Evolutionary conservation across 1,284 basidiomycete species (phyloP).

Genomic region (Leccinum olivaceoglutinosum): DNA sequence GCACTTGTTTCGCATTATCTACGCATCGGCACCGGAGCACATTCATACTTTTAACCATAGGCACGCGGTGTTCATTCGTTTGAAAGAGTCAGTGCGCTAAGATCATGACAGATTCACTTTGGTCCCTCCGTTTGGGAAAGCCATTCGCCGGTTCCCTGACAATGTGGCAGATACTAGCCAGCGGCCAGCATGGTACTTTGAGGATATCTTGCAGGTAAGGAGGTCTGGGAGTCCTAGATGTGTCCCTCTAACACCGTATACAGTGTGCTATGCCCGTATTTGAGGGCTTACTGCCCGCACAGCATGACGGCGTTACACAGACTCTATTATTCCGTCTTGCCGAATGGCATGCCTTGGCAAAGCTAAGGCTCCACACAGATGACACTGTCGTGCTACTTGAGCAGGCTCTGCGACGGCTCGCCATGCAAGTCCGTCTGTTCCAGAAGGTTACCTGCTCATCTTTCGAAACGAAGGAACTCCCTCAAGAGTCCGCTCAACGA

Average conservation of each 20-base stretch:
- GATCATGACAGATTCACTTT: not conserved
- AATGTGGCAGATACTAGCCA: constrained; percentile 4
- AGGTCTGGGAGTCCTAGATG: no score
- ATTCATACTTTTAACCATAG: constrained; percentile 1
- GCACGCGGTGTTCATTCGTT: not conserved
- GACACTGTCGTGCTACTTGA: not conserved
- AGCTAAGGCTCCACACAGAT: not conserved
- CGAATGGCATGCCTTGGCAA: not conserved
- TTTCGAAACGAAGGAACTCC: not conserved
- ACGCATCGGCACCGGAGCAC: not conserved
- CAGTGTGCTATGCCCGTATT: not conserved
- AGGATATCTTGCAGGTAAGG: not conserved
- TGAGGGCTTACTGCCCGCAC: not conserved
- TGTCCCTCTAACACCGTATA: not conserved
- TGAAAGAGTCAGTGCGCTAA: not conserved
- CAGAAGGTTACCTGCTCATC: not conserved
- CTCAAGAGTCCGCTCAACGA: not conserved
- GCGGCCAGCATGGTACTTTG: not conserved
- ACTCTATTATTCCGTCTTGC: not conserved
- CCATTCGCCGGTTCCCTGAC: constrained; percentile 1
- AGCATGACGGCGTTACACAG: not conserved
- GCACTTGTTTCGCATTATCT: constrained; percentile 8
- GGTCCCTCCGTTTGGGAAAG: not conserved
- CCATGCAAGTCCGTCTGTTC: not conserved
- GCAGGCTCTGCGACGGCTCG: not conserved